Evolutionary conservation across 2,329 filamentous ascomycete species (phyloP).

Genomic region (Mycosphaerella sp.): DNA sequence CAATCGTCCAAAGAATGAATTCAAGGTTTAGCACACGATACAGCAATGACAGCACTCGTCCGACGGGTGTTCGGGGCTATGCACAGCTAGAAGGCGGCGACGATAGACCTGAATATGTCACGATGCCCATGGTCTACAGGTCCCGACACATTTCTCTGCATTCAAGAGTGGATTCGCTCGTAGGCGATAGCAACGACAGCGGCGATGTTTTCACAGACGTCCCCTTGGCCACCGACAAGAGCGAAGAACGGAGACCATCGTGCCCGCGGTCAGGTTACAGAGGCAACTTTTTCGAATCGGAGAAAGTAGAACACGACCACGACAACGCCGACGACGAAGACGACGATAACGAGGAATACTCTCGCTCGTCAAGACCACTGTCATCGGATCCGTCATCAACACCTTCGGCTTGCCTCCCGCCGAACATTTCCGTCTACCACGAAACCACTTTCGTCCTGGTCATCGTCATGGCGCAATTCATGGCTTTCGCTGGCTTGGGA

Average conservation of each 20-base stretch:
- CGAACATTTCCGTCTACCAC: constrained; percentile 21
- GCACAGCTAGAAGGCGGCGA: background rate
- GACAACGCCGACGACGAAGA: background rate
- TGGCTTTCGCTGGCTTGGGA: constrained; percentile 26
- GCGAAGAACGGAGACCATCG: constrained; percentile 19
- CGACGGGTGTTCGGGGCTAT: background rate
- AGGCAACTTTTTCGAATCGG: background rate
- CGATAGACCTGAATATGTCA: background rate
- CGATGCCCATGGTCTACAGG: constrained; percentile 22
- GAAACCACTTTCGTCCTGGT: constrained; percentile 26
- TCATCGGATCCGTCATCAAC: background rate
- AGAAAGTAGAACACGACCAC: background rate
- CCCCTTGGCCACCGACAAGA: background rate
- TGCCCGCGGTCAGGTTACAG: background rate
- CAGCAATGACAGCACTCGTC: background rate
- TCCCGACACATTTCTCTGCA: constrained; percentile 32
- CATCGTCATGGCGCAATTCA: constrained; percentile 28
- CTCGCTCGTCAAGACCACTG: background rate
- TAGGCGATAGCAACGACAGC: constrained; percentile 19
- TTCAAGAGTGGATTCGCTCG: constrained; percentile 27
- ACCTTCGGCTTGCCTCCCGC: background rate
- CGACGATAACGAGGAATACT: background rate
- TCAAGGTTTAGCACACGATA: background rate
- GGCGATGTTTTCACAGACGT: constrained; percentile 21
- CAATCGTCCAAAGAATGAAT: background rate